These are phyloP conservation scores for Aspergillus sp. DNA, from an alignment of 2,329 filamentous ascomycete species.

Conservation along the genomic window DNA sequence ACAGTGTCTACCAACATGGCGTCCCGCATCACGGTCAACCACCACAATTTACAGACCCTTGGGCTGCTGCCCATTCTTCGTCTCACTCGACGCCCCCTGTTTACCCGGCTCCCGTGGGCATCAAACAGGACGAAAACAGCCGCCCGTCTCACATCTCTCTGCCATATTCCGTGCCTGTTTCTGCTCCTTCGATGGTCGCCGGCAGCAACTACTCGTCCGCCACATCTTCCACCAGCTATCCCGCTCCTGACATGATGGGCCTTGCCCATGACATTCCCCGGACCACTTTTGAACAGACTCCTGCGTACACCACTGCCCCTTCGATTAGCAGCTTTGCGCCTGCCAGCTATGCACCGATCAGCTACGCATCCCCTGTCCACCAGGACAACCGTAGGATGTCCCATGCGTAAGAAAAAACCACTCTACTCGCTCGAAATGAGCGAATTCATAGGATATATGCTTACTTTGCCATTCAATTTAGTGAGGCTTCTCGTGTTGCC, in stretches of 20 bases:
- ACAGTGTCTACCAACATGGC: constrained; percentile 69
- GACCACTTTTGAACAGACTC: constrained; percentile 68
- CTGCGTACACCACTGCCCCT: constrained; percentile 67
- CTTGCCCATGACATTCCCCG: constrained; percentile 75
- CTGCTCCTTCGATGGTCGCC: constrained; percentile 69
- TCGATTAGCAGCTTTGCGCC: constrained; percentile 68
- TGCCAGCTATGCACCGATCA: constrained; percentile 73
- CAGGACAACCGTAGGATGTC: constrained; percentile 69
- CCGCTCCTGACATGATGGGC: constrained; percentile 66
- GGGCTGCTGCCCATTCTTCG: constrained; percentile 62
- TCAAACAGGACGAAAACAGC: constrained; percentile 57
- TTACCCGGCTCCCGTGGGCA: constrained; percentile 58
- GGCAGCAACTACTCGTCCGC: constrained; percentile 66
- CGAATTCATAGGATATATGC: not conserved
- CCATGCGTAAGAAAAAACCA: constrained; percentile 70
- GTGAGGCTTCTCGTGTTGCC: constrained; percentile 34
- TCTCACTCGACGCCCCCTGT: constrained; percentile 64
- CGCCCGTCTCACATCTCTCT: constrained; percentile 65
- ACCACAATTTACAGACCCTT: constrained; percentile 89
- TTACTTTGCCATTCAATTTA: constrained; percentile 21
- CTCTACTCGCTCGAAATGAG: not conserved
- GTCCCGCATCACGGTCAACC: constrained; percentile 62
- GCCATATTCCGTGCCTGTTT: constrained; percentile 71
- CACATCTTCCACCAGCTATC: constrained; percentile 54
- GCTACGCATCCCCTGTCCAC: constrained; percentile 67